Percentiles rank a stretch among this genome's conserved stretches.
Conservation (phyloP, 768 basidiomycete genomes). For the Trametes cinnabarina region DNA sequence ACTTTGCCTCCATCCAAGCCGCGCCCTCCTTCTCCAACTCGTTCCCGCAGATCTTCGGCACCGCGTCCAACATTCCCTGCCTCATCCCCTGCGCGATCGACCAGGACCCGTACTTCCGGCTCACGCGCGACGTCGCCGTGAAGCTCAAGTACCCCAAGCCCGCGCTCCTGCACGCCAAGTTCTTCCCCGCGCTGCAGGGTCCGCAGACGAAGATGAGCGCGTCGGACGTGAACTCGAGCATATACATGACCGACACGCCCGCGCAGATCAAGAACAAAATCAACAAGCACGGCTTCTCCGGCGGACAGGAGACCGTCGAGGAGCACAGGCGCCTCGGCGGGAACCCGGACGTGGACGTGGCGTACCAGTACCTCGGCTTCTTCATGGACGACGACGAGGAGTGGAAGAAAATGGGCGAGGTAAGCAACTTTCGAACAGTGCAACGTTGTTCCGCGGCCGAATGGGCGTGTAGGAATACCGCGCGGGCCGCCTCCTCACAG, state of each 20-base stretch:
- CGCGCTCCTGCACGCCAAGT: slow-evolving; percentile 87
- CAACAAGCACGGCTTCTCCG: slow-evolving; percentile 93
- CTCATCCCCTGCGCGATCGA: slow-evolving; percentile 99
- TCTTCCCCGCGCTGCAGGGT: slow-evolving; percentile 97
- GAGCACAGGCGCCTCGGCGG: slow-evolving; percentile 88
- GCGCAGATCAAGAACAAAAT: slow-evolving; percentile 98
- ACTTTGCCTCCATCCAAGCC: slow-evolving; percentile 94
- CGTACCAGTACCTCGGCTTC: slow-evolving; percentile 93
- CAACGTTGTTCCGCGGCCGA: neutral
- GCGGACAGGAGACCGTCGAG: slow-evolving; percentile 93
- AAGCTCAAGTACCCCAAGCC: slow-evolving; percentile 97
- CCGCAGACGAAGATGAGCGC: slow-evolving; percentile 99
- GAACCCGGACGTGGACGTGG: slow-evolving; percentile 91
- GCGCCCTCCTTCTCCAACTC: slow-evolving; percentile 97
- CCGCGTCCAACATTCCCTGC: slow-evolving; percentile 77
- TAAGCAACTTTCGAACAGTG: slow-evolving; percentile 34
- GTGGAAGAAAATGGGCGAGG: slow-evolving; percentile 71
- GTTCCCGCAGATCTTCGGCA: slow-evolving; percentile 96
- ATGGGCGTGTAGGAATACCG: slow-evolving; percentile 74
- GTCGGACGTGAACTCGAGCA: slow-evolving; percentile 86
- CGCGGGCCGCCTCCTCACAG: slow-evolving; percentile 81
- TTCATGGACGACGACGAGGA: slow-evolving; percentile 96
- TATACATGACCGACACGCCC: slow-evolving; percentile 93
- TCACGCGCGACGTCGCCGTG: slow-evolving; percentile 92
- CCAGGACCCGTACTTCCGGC: slow-evolving; percentile 95